Base-by-base conservation (phyloP, 352 stramenopile genomes). In the Globisporangium viniferum region DNA sequence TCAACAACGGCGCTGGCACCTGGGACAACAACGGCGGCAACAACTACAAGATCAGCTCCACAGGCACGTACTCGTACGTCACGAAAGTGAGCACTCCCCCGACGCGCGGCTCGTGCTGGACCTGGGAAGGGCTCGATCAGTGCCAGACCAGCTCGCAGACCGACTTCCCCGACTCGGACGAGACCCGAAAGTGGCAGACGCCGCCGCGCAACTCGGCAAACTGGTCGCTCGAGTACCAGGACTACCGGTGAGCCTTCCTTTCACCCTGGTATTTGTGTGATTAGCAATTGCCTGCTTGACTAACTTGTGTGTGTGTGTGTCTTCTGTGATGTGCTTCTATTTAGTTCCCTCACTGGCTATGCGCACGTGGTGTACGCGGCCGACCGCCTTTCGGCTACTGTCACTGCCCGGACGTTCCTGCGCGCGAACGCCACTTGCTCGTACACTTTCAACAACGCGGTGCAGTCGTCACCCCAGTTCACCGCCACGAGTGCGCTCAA, bases 171-270 rank as follows among this genome's bases (percentile, higher is more conserved):
- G 36, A 67, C 3, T 62, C 68, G 3, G 69, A 78, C 20, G 78
- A 86, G n/a, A 44, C 61, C 2, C 70, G 78, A 33, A 79, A 72
- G 51, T 86, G 76, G 75, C 78, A 86, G 71, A 86, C 78, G 14
- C 74, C 76, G 15, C 62, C 78, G 20, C 73, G 74, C 36, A 80
- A 86, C 49, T 24, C 71, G 4, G 69, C 67, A 5, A 59, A 31
- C 6, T 86, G 73, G 72, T 70, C 59, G 8, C 15, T 53, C 9
- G 62, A 79, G 27, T 82, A 78, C 70, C 78, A 86, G 46, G 78
- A 86, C 69, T 83, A 80, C 67, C 62, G 39, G 39, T 46, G 15
- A 46, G 39, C 12, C 39, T 18, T 7, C 15, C 39, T 18, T 46
- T 1, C 8, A 35, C 31, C 31, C 31, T 7, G 31, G 31, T 10